Evolutionary conservation across 2,329 filamentous ascomycete genomes (phyloP), one percentile per base, ranked within the genome.

Genomic region (Arthrobotrys megalospora): DNA sequence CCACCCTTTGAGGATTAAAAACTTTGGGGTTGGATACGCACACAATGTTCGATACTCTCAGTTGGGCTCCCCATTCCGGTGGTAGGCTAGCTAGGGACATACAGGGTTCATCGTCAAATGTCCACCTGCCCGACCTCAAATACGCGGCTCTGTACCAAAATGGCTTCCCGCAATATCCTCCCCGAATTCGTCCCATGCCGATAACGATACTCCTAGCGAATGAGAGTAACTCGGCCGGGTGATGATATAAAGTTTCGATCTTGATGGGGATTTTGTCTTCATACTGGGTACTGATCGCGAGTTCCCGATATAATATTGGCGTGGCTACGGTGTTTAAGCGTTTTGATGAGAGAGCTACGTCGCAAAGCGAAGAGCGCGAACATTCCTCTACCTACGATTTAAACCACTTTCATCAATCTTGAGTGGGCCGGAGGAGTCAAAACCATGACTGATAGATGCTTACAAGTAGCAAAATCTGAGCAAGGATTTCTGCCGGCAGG

Each of bases 291-390:
- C 8, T 0, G n/a, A 38, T 36, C 5, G n/a, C 1, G 12, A 58
- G 32, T 38, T 58, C 52, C 21, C 10, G 3, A 8, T 58, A 58
- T 14, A 58, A 8, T 58, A 58, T 36, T 19, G 52, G 52, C 8
- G 32, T 58, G n/a, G 10, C 52, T 58, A 58, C 16, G 6, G 3
- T 3, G 16, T 58, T 58, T 5, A 58, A 2, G 2, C 32, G n/a
- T 14, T 21, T 58, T 19, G 52, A 58, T 12, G 32, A 36, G 32
- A 32, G 52, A 11, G 52, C 28, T 38, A 58, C 0, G 11, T 6
- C 0, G n/a, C 32, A 58, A 21, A 58, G 10, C 3, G 32, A 19
- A 6, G 52, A 16, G 32, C 7, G 6, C 11, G 52, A 38, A 58
- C 11, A 12, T 32, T 58, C 28, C 11, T 32, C 21, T 16, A 38